Evolutionary conservation across 768 basidiomycete genomes (phyloP), one percentile per base, ranked within the genome.

Genomic region (Tylopilus intermedius): DNA sequence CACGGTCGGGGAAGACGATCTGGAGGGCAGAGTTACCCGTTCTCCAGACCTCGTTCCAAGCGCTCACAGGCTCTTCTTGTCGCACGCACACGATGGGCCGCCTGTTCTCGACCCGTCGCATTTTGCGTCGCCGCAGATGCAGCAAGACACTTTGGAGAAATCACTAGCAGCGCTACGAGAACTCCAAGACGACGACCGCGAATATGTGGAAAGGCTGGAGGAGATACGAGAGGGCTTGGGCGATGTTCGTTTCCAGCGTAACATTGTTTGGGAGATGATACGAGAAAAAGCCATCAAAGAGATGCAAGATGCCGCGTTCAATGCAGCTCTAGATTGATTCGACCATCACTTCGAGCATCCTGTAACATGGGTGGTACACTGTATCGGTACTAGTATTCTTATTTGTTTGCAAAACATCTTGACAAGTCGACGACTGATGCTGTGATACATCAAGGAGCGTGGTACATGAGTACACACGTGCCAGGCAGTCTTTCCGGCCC

Each of bases 201-300:
- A 93, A 67, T 94, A 93, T 63, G 82, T 87, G 5, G 90, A 92
- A 62, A 79, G 90, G 26, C 69, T 94, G 49, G 81, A 88, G 61
- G 91, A 94, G 66, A 88, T 94, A 49, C 71, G 91, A 49, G 89
- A 93, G 58, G 82, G 82, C 2, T 67, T 93, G 50, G 91, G 91
- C 5, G 84, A 88, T 58, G 79, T 87, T 29, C 74, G 83, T 50
- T 78, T 79, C 2, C 88, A 90, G 64, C 75, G 90, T 50, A 78
- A 85, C 63, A 74, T 77, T 9, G 77, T 93, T 18, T 94, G 91
- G 91, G 78, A 82, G 53, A 68, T 83, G 65, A 84, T 90, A 47
- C 79, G 90, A 53, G 81, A 84, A 67, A 77, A 79, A 53, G 88
- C 88, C 11, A 72, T 91, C 21, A 79, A 79, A 56, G 89, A 92